phyloP scores from a whole-genome alignment of 805 yeast species.

The Crinitomyces ghanaensis region DNA sequence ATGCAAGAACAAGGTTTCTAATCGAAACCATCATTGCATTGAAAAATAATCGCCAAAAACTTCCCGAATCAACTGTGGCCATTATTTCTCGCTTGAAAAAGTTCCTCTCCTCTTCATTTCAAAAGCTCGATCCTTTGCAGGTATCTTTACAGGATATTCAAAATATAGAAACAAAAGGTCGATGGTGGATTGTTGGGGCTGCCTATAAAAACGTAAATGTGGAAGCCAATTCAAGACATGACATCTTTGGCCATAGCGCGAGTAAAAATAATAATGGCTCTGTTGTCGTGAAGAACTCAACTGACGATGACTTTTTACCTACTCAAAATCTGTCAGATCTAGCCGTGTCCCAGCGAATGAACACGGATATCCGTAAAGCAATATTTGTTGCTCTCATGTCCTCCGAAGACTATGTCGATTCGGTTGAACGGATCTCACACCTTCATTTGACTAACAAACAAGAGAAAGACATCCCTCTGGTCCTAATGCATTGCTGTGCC shows the following conservation, averaged over 20 bases:
- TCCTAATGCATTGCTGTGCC: conserved; percentile 74
- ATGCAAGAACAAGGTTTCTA: conserved; percentile 67
- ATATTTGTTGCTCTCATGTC: conserved; percentile 92
- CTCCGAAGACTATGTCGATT: conserved; percentile 83
- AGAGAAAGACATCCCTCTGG: conserved; percentile 76
- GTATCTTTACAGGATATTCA: conserved; percentile 76
- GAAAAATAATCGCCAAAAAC: conserved; percentile 71
- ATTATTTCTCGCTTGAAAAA: conserved; percentile 52
- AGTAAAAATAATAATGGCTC: conserved; percentile 19
- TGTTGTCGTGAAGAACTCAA: conserved; percentile 12
- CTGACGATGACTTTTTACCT: conserved; percentile 49
- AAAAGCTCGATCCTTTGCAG: conserved; percentile 59
- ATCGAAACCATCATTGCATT: conserved; percentile 76
- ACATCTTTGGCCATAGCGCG: background rate
- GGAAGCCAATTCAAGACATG: background rate
- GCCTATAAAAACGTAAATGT: conserved; percentile 85
- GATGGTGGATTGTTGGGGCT: conserved; percentile 99
- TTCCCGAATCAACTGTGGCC: conserved; percentile 41
- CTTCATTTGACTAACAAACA: conserved; percentile 67
- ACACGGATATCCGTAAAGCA: conserved; percentile 90
- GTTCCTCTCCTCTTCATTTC: conserved; percentile 41
- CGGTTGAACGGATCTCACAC: conserved; percentile 71
- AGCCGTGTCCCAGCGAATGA: conserved; percentile 83
- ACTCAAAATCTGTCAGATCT: conserved; percentile 74
- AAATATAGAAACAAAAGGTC: conserved; percentile 68